These are phyloP conservation scores for Parasitella parasitica DNA, from an alignment of 371 early-diverging fungal species.

Conservation along the genomic window DNA sequence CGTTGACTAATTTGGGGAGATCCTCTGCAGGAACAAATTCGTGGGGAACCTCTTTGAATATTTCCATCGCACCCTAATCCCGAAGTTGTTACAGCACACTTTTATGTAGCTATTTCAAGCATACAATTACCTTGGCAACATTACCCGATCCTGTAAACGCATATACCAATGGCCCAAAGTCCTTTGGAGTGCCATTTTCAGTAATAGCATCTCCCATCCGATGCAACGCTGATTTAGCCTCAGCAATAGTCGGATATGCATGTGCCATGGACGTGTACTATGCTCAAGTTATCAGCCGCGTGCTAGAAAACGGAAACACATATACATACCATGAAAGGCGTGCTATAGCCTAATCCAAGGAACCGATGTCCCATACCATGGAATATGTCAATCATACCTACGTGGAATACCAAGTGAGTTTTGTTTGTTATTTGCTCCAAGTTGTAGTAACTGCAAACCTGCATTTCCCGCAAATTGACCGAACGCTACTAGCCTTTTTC, in stretches of 20 bases:
- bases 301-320: not conserved
- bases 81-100: not conserved
- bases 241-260: conserved; percentile 77
- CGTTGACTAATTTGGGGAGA: conserved; percentile 64
- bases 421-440: not conserved
- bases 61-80: conserved; percentile 79
- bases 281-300: not conserved
- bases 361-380: conserved; percentile 93
- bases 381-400: conserved; percentile 87
- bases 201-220: conserved; percentile 78
- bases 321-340: conserved; percentile 84
- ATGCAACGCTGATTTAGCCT: conserved; percentile 76
- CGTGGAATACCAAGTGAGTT: no score
- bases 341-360: conserved; percentile 88
- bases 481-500: conserved; percentile 87
- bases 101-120: not conserved
- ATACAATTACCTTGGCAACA: conserved; percentile 70
- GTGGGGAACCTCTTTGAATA: conserved; percentile 90
- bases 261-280: conserved; percentile 86
- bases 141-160: conserved; percentile 95
- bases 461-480: conserved; percentile 95
- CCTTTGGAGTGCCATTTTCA: conserved; percentile 84
- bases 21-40: conserved; percentile 87
- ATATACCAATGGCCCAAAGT: conserved; percentile 89
- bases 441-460: conserved; percentile 40